Evolutionary conservation across 2,329 filamentous ascomycete genomes (phyloP), one percentile per base, ranked within the genome.

Genomic region (Apiospora marii): DNA sequence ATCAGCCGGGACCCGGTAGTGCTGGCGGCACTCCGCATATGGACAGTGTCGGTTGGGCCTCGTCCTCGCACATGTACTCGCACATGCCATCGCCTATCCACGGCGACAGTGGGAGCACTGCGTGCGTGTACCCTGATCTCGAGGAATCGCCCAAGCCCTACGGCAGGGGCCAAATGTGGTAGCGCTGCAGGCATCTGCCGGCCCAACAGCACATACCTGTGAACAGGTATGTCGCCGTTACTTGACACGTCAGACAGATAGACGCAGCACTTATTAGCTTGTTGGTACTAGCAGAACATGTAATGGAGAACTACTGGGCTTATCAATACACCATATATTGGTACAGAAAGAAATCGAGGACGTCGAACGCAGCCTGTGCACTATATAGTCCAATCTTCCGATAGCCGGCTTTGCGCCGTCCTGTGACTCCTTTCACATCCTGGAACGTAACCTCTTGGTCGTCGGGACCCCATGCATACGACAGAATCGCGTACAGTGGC

Each of bases 1-100:
- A 92, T 75, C 92, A 93, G 77, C 87, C 90, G 3, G 90, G 89
- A 1, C 82, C 86, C 69, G 88, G 88, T 71, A 97, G 94, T 80
- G 92, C 90, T n/a, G 91, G 87, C 72, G 93, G 93, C 70, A 98
- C 95, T 82, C 95, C 96, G 69, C 95, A 98, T 82, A 94, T 98
- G 91, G 84, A 85, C 74, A 91, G 88, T 74, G 88, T 94, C 74
- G 93, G 94, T 71, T 98, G 96, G 95, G 93, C 94, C 76, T 97
- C 68, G 13, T 48, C 68, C 27, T 53, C 68, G 27, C 68, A 53
- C 16, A 69, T 69, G 5, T 94, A 95, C 3, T 90, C 92, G 2
- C 93, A 95, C 76, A 90, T 91, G 75, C 88, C 89, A 44, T 91
- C 94, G 76, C 91, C 92, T 13, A 92, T 93, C 12, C 93, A 94